These are phyloP conservation scores for Conidiobolus incongruus DNA, from an alignment of 371 early-diverging fungal species.

Conservation along the genomic window DNA sequence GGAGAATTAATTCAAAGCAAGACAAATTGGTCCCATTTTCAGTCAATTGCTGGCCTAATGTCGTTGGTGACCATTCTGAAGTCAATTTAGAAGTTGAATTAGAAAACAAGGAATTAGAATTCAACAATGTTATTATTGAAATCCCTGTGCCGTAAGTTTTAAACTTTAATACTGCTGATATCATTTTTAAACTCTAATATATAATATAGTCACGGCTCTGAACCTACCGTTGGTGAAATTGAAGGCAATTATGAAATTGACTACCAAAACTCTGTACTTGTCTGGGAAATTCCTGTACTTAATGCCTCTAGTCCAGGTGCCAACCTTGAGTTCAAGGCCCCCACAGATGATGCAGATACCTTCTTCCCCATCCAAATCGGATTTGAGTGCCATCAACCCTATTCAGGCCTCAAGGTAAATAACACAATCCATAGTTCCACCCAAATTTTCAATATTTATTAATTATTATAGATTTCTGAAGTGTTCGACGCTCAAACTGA, in stretches of 20 bases:
- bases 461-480: conserved; percentile 6
- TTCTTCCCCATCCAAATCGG: conserved; percentile 80
- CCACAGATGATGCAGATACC: conserved; percentile 47
- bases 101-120: conserved; percentile 37
- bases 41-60: background rate
- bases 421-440: background rate
- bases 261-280: conserved; percentile 33
- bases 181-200: conserved; percentile 10
- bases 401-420: conserved; percentile 50
- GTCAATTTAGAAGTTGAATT: conserved; percentile 90
- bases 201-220: conserved; percentile 21
- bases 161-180: background rate
- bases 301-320: conserved; percentile 50
- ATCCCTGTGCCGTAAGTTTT: conserved; percentile 69
- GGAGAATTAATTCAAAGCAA: conserved; percentile 60
- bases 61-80: conserved; percentile 60
- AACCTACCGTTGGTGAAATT: conserved; percentile 48
- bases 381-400: conserved; percentile 41
- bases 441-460: background rate
- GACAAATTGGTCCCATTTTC: conserved; percentile 16
- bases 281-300: conserved; percentile 76
- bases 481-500: background rate
- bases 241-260: conserved; percentile 63
- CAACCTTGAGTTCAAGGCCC: conserved; percentile 63
- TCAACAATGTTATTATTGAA: conserved; percentile 66